These are phyloP conservation scores for Aleurites moluccanus DNA, from an alignment of 441 rosid genomes.

Conservation along the genomic window DNA sequence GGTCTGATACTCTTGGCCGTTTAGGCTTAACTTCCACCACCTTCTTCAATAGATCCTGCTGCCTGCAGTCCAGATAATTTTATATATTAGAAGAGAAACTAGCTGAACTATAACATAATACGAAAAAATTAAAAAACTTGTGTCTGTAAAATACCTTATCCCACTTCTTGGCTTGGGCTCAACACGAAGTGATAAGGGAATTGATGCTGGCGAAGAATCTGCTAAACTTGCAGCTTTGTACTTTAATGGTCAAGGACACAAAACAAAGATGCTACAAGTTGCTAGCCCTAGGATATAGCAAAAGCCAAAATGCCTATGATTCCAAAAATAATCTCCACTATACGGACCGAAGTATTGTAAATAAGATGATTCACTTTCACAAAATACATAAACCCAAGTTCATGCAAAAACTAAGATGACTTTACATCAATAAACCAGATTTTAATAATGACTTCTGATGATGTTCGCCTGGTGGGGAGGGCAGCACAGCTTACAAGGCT, in stretches of 20 bases:
- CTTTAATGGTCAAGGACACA: conserved; percentile 48
- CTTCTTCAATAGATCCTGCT: conserved; percentile 82
- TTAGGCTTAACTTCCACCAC: conserved; percentile 90
- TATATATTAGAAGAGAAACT: not conserved
- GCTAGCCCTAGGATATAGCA: not conserved
- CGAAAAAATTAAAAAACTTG: too few species aligned
- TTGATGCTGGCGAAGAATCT: conserved; percentile 77
- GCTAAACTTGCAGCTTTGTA: conserved; percentile 92
- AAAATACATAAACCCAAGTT: not conserved
- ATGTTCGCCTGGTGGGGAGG: not conserved
- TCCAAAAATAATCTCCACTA: not conserved
- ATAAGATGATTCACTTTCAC: not conserved
- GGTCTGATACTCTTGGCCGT: conserved; percentile 44
- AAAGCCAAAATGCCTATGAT: not conserved
- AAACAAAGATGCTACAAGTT: not conserved
- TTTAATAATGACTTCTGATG: not conserved
- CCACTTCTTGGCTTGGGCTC: conserved; percentile 97
- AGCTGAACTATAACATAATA: not conserved
- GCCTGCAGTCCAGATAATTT: conserved; percentile 44
- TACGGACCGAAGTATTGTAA: not conserved
- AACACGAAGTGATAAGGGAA: conserved; percentile 81
- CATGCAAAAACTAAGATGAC: not conserved
- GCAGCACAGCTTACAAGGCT: not conserved
- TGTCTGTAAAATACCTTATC: conserved; percentile 50
- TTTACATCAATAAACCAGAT: not conserved